These are phyloP conservation scores for Peziza echinospora DNA, from an alignment of 495 filamentous ascomycete species.

Conservation along the genomic window DNA sequence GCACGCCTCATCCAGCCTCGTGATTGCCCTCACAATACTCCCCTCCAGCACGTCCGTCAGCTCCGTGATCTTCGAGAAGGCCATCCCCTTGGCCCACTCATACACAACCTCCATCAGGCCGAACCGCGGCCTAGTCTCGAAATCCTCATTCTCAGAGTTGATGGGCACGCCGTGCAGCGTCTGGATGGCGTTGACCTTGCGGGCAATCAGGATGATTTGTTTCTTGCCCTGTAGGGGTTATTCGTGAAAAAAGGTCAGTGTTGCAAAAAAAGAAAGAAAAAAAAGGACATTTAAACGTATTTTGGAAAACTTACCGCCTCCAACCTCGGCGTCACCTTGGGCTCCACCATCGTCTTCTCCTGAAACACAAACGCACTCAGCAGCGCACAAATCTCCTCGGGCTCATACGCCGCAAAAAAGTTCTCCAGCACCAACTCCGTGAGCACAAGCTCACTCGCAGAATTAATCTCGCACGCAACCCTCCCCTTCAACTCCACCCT, in stretches of 20 bases:
- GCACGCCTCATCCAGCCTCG: slow-evolving; percentile 83
- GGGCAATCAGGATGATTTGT: slow-evolving; percentile 67
- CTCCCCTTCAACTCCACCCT: slow-evolving; percentile 91
- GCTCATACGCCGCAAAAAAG: slow-evolving; percentile 81
- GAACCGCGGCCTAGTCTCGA: slow-evolving; percentile 66
- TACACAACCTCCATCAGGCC: slow-evolving; percentile 94
- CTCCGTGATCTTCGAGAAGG: slow-evolving; percentile 92
- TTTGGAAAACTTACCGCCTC: slow-evolving; percentile 25
- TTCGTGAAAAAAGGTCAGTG: too few species aligned
- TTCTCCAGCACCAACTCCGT: slow-evolving; percentile 94
- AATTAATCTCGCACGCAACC: slow-evolving; percentile 96
- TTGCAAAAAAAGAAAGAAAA: too few species aligned
- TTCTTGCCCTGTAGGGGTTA: slow-evolving; percentile 36
- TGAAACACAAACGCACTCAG: slow-evolving; percentile 96
- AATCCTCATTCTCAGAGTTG: slow-evolving; percentile 70
- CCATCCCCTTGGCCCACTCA: slow-evolving; percentile 95
- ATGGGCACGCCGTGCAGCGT: slow-evolving; percentile 76
- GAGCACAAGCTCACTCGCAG: slow-evolving; percentile 88
- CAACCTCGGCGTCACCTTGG: slow-evolving; percentile 62
- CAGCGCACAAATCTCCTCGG: slow-evolving; percentile 87
- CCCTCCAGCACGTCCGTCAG: slow-evolving; percentile 93
- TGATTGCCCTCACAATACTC: slow-evolving; percentile 85
- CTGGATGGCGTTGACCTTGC: slow-evolving; percentile 76
- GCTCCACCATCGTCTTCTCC: slow-evolving; percentile 73
- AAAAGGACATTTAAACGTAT: background rate